These are phyloP conservation scores for Pythium periplocum DNA, from an alignment of 352 stramenopile species.

Conservation along the genomic window DNA sequence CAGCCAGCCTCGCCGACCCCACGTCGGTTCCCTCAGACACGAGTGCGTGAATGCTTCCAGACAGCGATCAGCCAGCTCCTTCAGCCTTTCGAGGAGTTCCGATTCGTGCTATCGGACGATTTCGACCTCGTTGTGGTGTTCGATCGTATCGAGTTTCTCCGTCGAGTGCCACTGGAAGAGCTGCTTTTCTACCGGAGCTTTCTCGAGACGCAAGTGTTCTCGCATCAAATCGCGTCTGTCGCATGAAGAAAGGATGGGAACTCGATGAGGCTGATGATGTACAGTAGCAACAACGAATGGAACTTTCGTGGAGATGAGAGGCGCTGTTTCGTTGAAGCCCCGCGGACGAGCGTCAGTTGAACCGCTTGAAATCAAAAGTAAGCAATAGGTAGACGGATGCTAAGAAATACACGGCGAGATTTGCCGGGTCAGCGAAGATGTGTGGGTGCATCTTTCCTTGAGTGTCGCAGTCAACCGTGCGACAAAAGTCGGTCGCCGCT, in stretches of 20 bases:
- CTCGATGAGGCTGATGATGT: no score
- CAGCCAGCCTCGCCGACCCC: slow-evolving; percentile 20
- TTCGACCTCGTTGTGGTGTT: slow-evolving; percentile 87
- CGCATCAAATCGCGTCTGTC: slow-evolving; percentile 74
- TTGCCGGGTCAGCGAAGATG: no score
- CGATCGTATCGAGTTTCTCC: slow-evolving; percentile 66
- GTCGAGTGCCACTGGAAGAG: slow-evolving; percentile 40
- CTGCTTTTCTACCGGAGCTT: slow-evolving; percentile 72
- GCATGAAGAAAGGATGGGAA: slow-evolving; percentile 10
- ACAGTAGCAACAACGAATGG: no score
- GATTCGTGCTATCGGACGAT: slow-evolving; percentile 82
- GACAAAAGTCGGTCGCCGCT: no score
- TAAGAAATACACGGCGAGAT: no score
- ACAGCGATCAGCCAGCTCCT: slow-evolving; percentile 45
- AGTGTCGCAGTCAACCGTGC: no score
- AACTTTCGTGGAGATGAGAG: no score
- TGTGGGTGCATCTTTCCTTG: no score
- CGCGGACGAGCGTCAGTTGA: no score
- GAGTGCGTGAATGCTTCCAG: slow-evolving; percentile 57
- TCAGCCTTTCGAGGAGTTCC: slow-evolving; percentile 63
- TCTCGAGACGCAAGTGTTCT: slow-evolving; percentile 84
- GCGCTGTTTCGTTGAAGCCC: no score
- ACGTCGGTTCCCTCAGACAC: slow-evolving; percentile 44
- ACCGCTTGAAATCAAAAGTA: no score
- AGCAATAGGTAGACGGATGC: no score